phyloP scores from a whole-genome alignment of 768 basidiomycete species.

The Macrolepiota dolichaula region DNA sequence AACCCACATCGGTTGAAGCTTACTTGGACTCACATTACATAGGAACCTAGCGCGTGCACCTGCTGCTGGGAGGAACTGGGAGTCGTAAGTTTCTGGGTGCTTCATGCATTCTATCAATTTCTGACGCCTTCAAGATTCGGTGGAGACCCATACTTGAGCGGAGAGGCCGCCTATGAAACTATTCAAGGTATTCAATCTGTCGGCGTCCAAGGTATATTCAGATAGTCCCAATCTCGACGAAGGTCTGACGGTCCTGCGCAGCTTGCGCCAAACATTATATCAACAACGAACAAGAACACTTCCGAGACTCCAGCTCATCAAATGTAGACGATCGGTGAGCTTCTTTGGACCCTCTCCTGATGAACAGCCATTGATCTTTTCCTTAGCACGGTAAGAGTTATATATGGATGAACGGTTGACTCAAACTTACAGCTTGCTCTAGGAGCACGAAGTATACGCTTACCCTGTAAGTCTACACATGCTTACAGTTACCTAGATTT shows the following conservation, averaged over 20 bases:
- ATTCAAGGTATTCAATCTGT: constrained; percentile 48
- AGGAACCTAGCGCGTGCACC: constrained; percentile 46
- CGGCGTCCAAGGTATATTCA: constrained; percentile 41
- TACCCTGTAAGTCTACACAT: constrained; percentile 35
- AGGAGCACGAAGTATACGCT: constrained; percentile 57
- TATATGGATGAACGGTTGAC: neutral
- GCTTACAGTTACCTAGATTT: neutral
- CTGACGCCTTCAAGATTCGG: constrained; percentile 32
- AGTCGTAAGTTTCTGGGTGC: constrained; percentile 31
- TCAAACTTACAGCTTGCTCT: neutral
- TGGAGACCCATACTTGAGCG: constrained; percentile 50
- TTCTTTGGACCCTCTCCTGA: neutral
- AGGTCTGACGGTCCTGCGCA: constrained; percentile 10
- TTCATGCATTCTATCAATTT: neutral
- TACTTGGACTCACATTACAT: neutral
- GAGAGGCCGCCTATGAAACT: constrained; percentile 52
- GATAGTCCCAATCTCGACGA: neutral
- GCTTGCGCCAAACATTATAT: constrained; percentile 43
- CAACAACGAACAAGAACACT: constrained; percentile 50
- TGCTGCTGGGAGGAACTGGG: constrained; percentile 50
- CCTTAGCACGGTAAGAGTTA: constrained; percentile 28
- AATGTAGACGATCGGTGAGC: constrained; percentile 41
- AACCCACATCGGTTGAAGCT: neutral
- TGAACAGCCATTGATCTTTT: neutral
- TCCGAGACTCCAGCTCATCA: constrained; percentile 35